Base-by-base conservation (phyloP, 129 eudicot species). In the Tagetes patula region DNA sequence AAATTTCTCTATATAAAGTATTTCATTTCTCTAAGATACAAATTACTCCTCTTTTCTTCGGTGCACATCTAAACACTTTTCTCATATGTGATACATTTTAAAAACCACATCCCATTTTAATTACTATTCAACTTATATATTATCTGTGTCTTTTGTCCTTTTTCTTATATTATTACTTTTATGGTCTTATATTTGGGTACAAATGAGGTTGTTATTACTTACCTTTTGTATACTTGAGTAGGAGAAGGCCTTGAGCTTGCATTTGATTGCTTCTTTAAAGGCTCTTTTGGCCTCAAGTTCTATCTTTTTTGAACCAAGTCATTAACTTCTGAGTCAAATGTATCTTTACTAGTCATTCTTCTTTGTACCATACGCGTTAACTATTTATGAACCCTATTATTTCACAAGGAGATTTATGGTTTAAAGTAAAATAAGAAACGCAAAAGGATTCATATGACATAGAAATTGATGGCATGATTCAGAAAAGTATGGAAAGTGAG, bases 401-500 rank as follows among this genome's bases (percentile, higher is more conserved):
- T 0, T 13, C 30, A 5, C 32, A 5, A 0, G 11, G 4, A 27
- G 33, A 27, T 6, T 5, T 20, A 54, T 20, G 61, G 34, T 54
- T 20, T 54, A 27, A 54, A 53, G 30, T 27, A 5, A 41, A 43
- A 3, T n/a, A 58, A n/a, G 61, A 37, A 62, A 36, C 6, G 3
- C 14, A 20, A 45, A 63, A 74, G 14, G 63, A 41, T 74, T 33
- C 8, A 38, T 74, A 48, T 63, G 64, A 63, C 77, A 61, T 20
- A 63, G 78, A 62, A 74, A 20, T 63, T 48, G 70, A 52, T 47
- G 64, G 52, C 78, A 62, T 74, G 78, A 47, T 74, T 74, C 61
- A 5, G 63, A 63, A 74, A 48, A 74, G 71, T 6, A 37, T 62
- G 78, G 41, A 37, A 6, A 36, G 7, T 74, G 71, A 74, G 78